Conservation (phyloP, 2,329 filamentous ascomycete genomes). For the Phoma sp. region DNA sequence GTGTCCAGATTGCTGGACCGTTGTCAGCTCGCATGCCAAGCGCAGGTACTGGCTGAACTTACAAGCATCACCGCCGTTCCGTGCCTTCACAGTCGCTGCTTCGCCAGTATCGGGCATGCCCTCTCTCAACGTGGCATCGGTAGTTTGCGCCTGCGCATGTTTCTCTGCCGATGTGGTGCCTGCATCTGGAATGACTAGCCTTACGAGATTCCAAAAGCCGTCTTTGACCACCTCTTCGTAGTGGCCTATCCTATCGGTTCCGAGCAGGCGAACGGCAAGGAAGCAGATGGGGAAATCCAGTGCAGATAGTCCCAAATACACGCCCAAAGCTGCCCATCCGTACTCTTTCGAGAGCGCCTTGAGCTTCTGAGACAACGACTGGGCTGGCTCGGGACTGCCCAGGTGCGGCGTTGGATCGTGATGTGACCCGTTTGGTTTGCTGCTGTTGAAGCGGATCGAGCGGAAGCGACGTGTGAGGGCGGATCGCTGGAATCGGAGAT, state of each 20-base stretch:
- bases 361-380: constrained; percentile 71
- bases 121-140: constrained; percentile 38
- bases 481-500: constrained; percentile 27
- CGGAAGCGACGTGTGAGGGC: constrained; percentile 37
- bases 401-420: constrained; percentile 49
- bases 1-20: constrained; percentile 71
- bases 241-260: constrained; percentile 83
- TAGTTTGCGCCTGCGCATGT: constrained; percentile 37
- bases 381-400: constrained; percentile 49
- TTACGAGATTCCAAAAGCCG: constrained; percentile 63
- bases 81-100: constrained; percentile 65
- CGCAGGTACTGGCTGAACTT: constrained; percentile 47
- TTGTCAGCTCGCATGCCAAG: constrained; percentile 1
- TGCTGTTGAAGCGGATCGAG: constrained; percentile 47
- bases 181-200: constrained; percentile 64
- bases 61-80: constrained; percentile 72
- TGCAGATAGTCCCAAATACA: constrained; percentile 82
- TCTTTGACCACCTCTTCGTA: constrained; percentile 72
- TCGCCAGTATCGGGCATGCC: constrained; percentile 59
- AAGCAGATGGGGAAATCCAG: constrained; percentile 97
- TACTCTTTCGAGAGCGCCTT: constrained; percentile 90
- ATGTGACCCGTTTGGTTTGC: constrained; percentile 32
- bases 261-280: constrained; percentile 79
- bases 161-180: constrained; percentile 57
- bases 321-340: constrained; percentile 90